These are phyloP conservation scores for Coffea canephora DNA, from an alignment of 257 asterid genomes.

Conservation along the genomic window DNA sequence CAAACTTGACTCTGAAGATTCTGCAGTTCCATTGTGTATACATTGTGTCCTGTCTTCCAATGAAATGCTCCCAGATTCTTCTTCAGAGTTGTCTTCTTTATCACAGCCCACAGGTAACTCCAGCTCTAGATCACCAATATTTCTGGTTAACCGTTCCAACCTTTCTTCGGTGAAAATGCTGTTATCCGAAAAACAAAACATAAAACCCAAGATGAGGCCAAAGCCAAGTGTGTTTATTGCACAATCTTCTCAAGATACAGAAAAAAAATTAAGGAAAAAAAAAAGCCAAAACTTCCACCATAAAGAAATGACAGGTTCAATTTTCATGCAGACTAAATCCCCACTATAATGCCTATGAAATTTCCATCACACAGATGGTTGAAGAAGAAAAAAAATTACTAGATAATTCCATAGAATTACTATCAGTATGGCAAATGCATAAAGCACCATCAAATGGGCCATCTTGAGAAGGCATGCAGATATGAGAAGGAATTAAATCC, in stretches of 20 bases:
- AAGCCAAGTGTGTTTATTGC: background rate
- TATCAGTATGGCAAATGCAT: background rate
- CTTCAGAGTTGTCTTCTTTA: conserved; percentile 46
- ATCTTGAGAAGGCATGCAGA: background rate
- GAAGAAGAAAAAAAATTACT: background rate
- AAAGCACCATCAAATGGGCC: background rate
- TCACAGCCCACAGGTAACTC: conserved; percentile 44
- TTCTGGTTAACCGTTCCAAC: conserved; percentile 75
- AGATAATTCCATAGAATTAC: background rate
- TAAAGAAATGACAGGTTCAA: background rate
- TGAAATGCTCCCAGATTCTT: conserved; percentile 35
- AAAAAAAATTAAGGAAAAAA: background rate
- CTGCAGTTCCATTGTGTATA: conserved; percentile 41
- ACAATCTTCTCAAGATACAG: background rate
- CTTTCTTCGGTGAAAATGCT: conserved; percentile 96
- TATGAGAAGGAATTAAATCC: background rate
- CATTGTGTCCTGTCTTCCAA: conserved; percentile 41
- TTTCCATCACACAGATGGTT: background rate
- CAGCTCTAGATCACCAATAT: conserved; percentile 58
- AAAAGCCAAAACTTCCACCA: background rate
- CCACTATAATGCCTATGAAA: background rate
- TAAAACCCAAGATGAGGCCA: conserved; percentile 7
- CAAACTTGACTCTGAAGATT: conserved; percentile 43
- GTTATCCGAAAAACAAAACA: conserved; percentile 22
- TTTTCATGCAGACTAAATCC: background rate